These are phyloP conservation scores for Vaccinium vitisidaea DNA, from an alignment of 148 eudicot genomes.

Conservation along the genomic window DNA sequence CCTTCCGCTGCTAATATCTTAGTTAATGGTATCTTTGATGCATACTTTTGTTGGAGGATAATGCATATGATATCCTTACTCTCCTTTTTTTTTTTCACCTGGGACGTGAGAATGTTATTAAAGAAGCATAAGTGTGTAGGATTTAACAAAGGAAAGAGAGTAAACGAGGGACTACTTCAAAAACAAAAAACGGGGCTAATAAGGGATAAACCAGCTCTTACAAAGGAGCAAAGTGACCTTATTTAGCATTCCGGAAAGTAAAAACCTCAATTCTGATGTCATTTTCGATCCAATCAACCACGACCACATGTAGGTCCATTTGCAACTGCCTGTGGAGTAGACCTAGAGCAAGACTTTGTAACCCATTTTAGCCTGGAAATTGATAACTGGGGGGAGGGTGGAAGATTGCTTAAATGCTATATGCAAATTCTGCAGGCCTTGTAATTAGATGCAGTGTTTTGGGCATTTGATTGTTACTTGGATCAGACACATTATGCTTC, in stretches of 20 bases:
- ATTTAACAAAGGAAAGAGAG: neutral
- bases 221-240: neutral
- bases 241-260: neutral
- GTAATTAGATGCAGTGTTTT: neutral
- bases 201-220: neutral
- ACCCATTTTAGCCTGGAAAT: neutral
- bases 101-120: neutral
- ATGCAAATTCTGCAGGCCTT: neutral
- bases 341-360: neutral
- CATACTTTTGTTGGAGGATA: neutral
- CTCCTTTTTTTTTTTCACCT: neutral
- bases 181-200: neutral
- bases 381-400: neutral
- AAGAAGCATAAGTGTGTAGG: neutral
- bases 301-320: neutral
- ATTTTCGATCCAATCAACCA: neutral
- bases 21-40: neutral
- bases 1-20: neutral
- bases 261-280: neutral
- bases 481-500: neutral
- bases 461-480: slow-evolving; percentile 4
- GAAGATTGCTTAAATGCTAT: neutral
- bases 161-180: neutral
- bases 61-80: neutral
- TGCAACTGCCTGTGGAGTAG: neutral